A percentile compares a stretch with the other conserved stretches of the same genome.
Evolutionary conservation across 2,329 filamentous ascomycete genomes (phyloP).

Genomic region (Coniochaeta sp.): DNA sequence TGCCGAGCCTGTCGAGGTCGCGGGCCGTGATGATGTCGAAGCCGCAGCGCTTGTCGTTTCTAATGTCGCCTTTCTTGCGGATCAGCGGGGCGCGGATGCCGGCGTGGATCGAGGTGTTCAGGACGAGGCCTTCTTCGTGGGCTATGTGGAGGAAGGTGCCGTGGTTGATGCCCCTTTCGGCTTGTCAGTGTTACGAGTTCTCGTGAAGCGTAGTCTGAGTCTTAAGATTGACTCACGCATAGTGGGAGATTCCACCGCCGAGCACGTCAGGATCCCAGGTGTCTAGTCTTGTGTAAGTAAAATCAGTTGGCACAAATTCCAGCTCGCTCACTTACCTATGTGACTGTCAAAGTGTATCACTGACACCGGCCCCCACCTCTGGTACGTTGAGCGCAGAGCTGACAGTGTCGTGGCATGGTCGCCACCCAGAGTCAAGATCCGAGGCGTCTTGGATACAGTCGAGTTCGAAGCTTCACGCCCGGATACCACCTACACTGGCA

Average conservation of each 20-base stretch:
- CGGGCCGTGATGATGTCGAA: conserved; percentile 50
- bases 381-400: conserved; percentile 51
- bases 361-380: conserved; percentile 49
- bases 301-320: conserved; percentile 44
- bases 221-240: conserved; percentile 37
- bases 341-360: conserved; percentile 63
- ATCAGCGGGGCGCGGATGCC: conserved; percentile 49
- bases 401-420: conserved; percentile 59
- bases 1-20: conserved; percentile 66
- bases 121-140: conserved; percentile 52
- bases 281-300: conserved; percentile 32
- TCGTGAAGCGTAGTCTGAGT: not conserved
- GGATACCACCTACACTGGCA: conserved; percentile 5
- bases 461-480: conserved; percentile 30
- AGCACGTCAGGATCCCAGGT: conserved; percentile 64
- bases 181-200: not conserved
- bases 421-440: conserved; percentile 56
- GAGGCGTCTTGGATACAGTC: conserved; percentile 32
- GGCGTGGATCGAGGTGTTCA: conserved; percentile 53
- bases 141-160: conserved; percentile 57
- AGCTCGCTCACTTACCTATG: conserved; percentile 43
- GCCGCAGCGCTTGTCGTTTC: conserved; percentile 51
- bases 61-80: conserved; percentile 40
- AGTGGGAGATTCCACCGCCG: conserved; percentile 51
- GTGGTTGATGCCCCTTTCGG: conserved; percentile 41